Evolutionary conservation across 768 basidiomycete genomes (phyloP).

Genomic region (Thelephora aurantiotincta): DNA sequence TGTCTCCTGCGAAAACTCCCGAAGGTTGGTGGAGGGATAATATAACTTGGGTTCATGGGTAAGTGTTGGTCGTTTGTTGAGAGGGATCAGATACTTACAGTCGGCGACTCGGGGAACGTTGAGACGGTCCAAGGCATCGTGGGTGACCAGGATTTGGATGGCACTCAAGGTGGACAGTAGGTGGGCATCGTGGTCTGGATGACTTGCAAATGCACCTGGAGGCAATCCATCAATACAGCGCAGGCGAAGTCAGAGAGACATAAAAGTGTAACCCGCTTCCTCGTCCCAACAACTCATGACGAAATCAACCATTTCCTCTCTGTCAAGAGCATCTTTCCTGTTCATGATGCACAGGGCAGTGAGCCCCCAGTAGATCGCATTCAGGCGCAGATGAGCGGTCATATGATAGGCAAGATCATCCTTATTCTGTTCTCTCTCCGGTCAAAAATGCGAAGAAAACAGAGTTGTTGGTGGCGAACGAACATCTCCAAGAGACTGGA

Average conservation of each 20-base stretch:
- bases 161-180: constrained; percentile 78
- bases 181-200: constrained; percentile 89
- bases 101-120: constrained; percentile 56
- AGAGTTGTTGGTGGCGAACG: constrained; percentile 3
- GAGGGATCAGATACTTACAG: constrained; percentile 35
- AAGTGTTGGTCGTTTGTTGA: background rate
- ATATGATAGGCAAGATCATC: constrained; percentile 83
- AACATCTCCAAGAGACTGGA: constrained; percentile 36
- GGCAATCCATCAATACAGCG: background rate
- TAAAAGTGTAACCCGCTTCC: constrained; percentile 45
- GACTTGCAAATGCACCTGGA: constrained; percentile 81
- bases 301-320: constrained; percentile 76
- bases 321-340: constrained; percentile 60
- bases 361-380: constrained; percentile 94
- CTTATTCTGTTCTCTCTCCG: constrained; percentile 34
- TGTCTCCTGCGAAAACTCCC: constrained; percentile 83
- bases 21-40: constrained; percentile 73
- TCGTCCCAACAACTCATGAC: constrained; percentile 96
- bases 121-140: constrained; percentile 63
- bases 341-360: constrained; percentile 78
- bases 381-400: constrained; percentile 86
- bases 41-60: constrained; percentile 42
- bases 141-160: constrained; percentile 81
- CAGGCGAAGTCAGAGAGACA: constrained; percentile 4
- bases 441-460: background rate